Evolutionary conservation across 805 yeast genomes (phyloP).

Genomic region (Kazachstania taianensis): DNA sequence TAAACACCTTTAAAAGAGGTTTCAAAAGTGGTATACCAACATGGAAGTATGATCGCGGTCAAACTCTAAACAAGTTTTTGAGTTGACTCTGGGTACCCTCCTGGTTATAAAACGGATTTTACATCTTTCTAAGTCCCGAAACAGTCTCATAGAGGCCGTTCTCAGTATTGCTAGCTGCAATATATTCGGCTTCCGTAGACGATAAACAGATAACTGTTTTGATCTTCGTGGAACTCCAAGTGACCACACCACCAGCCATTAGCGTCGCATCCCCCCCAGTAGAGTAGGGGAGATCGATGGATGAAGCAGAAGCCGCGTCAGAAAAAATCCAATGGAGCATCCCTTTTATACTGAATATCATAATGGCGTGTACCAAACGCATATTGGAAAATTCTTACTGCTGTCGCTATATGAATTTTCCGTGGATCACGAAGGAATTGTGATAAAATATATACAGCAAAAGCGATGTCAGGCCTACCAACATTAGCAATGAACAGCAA

Average conservation of each 20-base stretch:
- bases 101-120: too few species aligned
- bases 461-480: slow-evolving; percentile 10
- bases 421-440: slow-evolving; percentile 6
- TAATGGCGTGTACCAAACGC: slow-evolving; percentile 4
- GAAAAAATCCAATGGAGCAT: background rate
- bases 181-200: too few species aligned
- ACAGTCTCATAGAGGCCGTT: too few species aligned
- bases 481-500: slow-evolving; percentile 6
- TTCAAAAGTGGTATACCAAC: too few species aligned
- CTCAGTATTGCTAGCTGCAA: too few species aligned
- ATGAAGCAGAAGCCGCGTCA: slow-evolving; percentile 8
- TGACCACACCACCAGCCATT: slow-evolving; percentile 7
- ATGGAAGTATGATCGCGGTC: too few species aligned
- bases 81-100: too few species aligned
- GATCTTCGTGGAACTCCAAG: slow-evolving; percentile 10
- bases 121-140: too few species aligned
- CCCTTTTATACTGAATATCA: slow-evolving; percentile 3
- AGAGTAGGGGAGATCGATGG: slow-evolving; percentile 5
- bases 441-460: slow-evolving; percentile 4
- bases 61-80: too few species aligned
- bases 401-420: slow-evolving; percentile 3
- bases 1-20: too few species aligned
- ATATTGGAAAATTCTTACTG: slow-evolving; percentile 4
- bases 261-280: slow-evolving; percentile 8
- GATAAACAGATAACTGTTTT: too few species aligned